Base-by-base conservation (phyloP, 2,329 filamentous ascomycete genomes). In the Lanzia echinophila region DNA sequence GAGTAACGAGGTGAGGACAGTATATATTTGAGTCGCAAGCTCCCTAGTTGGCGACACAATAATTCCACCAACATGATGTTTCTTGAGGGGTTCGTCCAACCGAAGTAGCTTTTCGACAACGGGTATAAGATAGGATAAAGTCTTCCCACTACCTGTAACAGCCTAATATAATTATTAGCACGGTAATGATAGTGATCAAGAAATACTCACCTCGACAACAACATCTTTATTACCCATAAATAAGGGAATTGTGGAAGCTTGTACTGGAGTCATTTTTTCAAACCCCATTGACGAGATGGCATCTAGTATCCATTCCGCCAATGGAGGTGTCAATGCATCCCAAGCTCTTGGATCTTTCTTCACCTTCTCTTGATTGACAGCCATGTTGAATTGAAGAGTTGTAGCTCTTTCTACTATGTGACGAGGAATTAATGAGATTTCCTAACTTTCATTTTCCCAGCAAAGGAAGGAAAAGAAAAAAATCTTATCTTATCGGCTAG, bases 1-100 rank as follows among this genome's bases (percentile, higher is more conserved):
- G 33, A 97, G 74, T 24, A 99, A 73, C 0, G 84, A 87, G 1
- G 82, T 67, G 5, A 96, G 77, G 1, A 96, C 90, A 47, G 85
- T 79, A 67, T 95, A 82, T 51, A 97, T 97, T 69, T 99, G 94
- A 1, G 83, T 83, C 1, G 94, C 92, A 48, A 99, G 78, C 72
- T 99, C 94, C 71, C 94, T 84, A 1, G 90, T 99, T 1, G 94
- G 94, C 15, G 91, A 92, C 56, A 99, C 84, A 63, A 99, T 84
- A 59, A 99, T 94, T 60, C 88, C 90, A 56, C 86, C 88, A 56
- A 99, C 81, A 68, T 97, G 89, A 69, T 96, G 87, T 66, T 87
- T 90, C 71, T 94, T 95, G 33, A 90, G 83, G 2, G 90, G 87
- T 57, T 92, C 88, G 57, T 90, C 85, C 28, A 88, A 73, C 60